These are phyloP conservation scores for Chalara sp. DNA, from an alignment of 2,329 filamentous ascomycete species.

Conservation along the genomic window DNA sequence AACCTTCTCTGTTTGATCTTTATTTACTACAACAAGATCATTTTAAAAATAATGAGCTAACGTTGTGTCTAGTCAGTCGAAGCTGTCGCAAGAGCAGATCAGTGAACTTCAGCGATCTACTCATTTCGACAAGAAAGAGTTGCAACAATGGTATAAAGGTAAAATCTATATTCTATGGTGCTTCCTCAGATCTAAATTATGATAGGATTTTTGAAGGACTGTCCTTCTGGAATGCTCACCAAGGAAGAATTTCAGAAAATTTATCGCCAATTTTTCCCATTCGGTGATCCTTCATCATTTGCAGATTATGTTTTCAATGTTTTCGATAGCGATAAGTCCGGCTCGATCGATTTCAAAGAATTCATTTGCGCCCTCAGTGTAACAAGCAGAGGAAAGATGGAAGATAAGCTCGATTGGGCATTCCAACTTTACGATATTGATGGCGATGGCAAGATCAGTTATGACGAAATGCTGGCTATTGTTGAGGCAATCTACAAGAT, in stretches of 20 bases:
- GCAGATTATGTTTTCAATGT: conserved; percentile 99
- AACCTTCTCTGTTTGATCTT: too few relatives aligned
- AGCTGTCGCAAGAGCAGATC: conserved; percentile 94
- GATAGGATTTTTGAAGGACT: conserved; percentile 94
- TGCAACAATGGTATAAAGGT: conserved; percentile 99
- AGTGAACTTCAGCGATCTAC: conserved; percentile 92
- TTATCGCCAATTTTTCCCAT: conserved; percentile 98
- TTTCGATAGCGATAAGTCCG: conserved; percentile 95
- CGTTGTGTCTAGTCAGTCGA: conserved; percentile 69
- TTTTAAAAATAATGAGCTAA: too few relatives aligned
- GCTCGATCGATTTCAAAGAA: conserved; percentile 98
- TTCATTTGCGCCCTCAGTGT: conserved; percentile 98
- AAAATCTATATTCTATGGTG: conserved; percentile 14
- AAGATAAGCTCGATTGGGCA: conserved; percentile 98
- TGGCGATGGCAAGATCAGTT: conserved; percentile 97
- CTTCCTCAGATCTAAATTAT: conserved; percentile 1
- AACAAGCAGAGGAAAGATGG: conserved; percentile 95
- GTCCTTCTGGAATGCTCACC: conserved; percentile 90
- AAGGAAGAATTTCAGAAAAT: conserved; percentile 99
- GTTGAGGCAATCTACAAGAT: conserved; percentile 99
- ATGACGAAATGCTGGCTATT: conserved; percentile 97
- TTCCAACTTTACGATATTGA: conserved; percentile 99
- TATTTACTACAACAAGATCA: too few relatives aligned
- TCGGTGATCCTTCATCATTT: conserved; percentile 94
- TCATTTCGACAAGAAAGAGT: conserved; percentile 98